phyloP scores from a whole-genome alignment of 352 stramenopile genomes.

The Phytophthora pistaciae region DNA sequence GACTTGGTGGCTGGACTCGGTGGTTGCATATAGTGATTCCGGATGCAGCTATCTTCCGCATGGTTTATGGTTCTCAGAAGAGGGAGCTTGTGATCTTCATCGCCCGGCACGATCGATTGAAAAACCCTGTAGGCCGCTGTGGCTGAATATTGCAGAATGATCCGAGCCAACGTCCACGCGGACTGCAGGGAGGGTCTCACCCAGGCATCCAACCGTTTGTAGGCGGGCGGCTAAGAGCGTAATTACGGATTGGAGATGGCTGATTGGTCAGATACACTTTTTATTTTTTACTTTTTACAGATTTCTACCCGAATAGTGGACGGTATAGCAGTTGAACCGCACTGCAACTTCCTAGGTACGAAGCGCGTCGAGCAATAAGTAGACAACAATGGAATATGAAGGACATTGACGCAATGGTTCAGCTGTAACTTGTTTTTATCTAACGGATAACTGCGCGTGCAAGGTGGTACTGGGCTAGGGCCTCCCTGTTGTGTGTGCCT shows the following conservation, averaged over 20 bases:
- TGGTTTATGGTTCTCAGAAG: slow-evolving; percentile 75
- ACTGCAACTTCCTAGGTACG: not conserved
- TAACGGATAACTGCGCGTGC: slow-evolving; percentile 37
- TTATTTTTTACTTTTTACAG: slow-evolving; percentile 2
- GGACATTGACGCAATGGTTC: slow-evolving; percentile 10
- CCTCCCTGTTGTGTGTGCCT: slow-evolving; percentile 7
- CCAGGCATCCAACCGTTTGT: slow-evolving; percentile 31
- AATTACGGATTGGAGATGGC: not conserved
- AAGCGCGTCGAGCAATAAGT: not conserved
- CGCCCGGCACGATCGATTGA: slow-evolving; percentile 43
- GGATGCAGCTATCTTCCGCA: slow-evolving; percentile 90
- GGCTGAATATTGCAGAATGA: slow-evolving; percentile 41
- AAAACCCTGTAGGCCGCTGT: not conserved
- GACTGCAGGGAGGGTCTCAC: not conserved
- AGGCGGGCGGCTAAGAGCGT: not conserved
- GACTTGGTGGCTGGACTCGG: slow-evolving; percentile 62
- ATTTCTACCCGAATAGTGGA: slow-evolving; percentile 3
- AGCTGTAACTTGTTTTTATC: slow-evolving; percentile 35
- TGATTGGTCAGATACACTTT: slow-evolving; percentile 11
- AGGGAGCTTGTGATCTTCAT: slow-evolving; percentile 91
- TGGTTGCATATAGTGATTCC: slow-evolving; percentile 92
- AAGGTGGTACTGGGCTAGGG: slow-evolving; percentile 6
- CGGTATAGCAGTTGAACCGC: slow-evolving; percentile 5
- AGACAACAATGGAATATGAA: not conserved
- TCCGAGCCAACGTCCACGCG: not conserved